Percentiles rank a stretch among this genome's conserved stretches.
phyloP scores from a whole-genome alignment of 768 basidiomycete genomes.

The Tephrocybe sp. region DNA sequence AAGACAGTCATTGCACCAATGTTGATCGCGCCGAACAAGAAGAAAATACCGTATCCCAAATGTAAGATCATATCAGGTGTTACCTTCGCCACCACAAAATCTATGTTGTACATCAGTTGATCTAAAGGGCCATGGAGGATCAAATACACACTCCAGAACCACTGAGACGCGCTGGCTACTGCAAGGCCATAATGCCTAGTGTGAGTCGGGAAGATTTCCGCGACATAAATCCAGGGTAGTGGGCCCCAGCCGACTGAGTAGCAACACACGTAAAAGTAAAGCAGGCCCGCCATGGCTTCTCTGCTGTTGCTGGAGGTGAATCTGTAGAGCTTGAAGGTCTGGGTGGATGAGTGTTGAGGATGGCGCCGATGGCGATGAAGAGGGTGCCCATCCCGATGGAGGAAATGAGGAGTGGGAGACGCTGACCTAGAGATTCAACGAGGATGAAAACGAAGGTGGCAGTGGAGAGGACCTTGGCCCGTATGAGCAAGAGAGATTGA shows the following conservation, averaged over 20 bases:
- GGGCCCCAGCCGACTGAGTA: constrained; percentile 86
- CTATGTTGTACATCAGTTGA: constrained; percentile 27
- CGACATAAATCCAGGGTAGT: constrained; percentile 59
- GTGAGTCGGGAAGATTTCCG: constrained; percentile 86
- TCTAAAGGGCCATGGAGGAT: constrained; percentile 16
- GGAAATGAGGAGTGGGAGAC: constrained; percentile 67
- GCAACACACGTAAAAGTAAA: constrained; percentile 85
- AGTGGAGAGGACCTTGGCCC: constrained; percentile 58
- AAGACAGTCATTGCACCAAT: constrained; percentile 69
- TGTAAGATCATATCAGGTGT: constrained; percentile 63
- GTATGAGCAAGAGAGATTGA: background rate
- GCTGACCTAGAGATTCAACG: constrained; percentile 67
- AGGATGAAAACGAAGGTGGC: constrained; percentile 62
- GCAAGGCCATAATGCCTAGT: constrained; percentile 83
- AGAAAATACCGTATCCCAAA: constrained; percentile 73
- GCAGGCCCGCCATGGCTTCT: constrained; percentile 81
- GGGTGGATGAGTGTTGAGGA: constrained; percentile 77
- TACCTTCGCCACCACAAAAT: constrained; percentile 71
- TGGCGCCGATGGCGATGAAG: constrained; percentile 83
- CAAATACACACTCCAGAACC: constrained; percentile 65
- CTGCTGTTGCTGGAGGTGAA: constrained; percentile 55
- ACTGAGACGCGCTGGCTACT: constrained; percentile 74
- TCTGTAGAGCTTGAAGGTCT: constrained; percentile 21
- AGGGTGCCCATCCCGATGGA: constrained; percentile 76
- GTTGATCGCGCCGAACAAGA: constrained; percentile 77